Percentiles rank a stretch among this genome's conserved stretches.
Evolutionary conservation across 345 rosid species (phyloP).

Genomic region (Eucalyptus pumila): DNA sequence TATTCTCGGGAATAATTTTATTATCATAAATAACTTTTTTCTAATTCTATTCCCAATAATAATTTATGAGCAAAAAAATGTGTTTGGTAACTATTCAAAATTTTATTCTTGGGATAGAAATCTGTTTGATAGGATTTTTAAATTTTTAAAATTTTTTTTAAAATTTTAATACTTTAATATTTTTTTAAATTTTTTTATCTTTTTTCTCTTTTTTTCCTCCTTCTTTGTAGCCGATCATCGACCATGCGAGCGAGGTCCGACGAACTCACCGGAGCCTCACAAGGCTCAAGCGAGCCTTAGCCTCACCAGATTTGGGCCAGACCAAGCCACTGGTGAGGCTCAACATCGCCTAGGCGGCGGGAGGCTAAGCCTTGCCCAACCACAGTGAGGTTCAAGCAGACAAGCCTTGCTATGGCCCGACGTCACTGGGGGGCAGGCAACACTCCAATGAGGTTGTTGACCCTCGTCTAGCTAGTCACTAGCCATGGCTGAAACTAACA

Average conservation of each 20-base stretch:
- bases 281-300: accelerated
- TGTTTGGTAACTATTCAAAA: accelerated
- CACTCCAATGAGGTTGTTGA: too few species aligned
- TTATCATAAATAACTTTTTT: too few species aligned
- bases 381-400: accelerated
- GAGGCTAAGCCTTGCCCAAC: accelerated
- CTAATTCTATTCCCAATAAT: accelerated
- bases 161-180: too few species aligned
- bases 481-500: accelerated
- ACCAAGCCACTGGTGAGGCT: too few species aligned
- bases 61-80: accelerated
- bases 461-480: too few species aligned
- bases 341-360: accelerated
- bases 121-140: too few species aligned
- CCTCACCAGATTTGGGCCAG: too few species aligned
- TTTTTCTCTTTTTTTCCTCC: too few species aligned
- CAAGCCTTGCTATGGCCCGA: too few species aligned
- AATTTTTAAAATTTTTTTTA: too few species aligned
- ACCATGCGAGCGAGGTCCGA: accelerated
- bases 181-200: too few species aligned
- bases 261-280: accelerated
- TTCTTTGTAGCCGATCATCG: accelerated
- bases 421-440: accelerated
- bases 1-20: accelerated
- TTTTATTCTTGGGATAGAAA: accelerated